These are phyloP conservation scores for Amanita pallidorosea DNA, from an alignment of 768 basidiomycete species.

Conservation along the genomic window DNA sequence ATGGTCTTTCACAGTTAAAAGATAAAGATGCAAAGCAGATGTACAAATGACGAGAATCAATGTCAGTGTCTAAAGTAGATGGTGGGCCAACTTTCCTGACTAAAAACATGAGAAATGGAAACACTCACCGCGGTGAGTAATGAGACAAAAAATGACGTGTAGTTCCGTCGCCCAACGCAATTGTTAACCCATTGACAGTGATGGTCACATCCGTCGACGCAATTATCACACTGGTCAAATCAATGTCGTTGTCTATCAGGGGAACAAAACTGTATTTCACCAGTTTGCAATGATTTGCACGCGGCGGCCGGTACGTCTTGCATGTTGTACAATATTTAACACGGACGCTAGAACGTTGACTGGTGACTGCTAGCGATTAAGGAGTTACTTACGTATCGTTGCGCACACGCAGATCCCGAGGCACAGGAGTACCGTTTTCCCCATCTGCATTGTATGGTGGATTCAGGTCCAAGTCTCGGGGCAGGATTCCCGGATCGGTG, in stretches of 20 bases:
- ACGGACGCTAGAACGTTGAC: constrained; percentile 46
- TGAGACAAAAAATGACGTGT: constrained; percentile 84
- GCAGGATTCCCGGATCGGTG: constrained; percentile 81
- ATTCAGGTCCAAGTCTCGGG: constrained; percentile 76
- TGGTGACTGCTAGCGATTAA: constrained; percentile 1
- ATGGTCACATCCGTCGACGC: constrained; percentile 92
- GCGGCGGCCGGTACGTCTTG: constrained; percentile 83
- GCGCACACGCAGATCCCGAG: constrained; percentile 74
- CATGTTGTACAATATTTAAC: constrained; percentile 95
- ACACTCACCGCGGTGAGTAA: constrained; percentile 63
- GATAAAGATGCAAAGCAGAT: constrained; percentile 70
- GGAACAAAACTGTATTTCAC: constrained; percentile 28
- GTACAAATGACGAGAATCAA: constrained; percentile 72
- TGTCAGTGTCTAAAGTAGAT: constrained; percentile 49
- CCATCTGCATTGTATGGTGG: constrained; percentile 72
- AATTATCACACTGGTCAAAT: constrained; percentile 77
- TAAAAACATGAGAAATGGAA: constrained; percentile 3
- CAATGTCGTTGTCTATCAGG: not conserved
- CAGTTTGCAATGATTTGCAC: constrained; percentile 94
- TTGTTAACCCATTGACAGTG: constrained; percentile 92
- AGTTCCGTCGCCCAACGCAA: constrained; percentile 91
- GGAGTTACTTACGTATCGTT: constrained; percentile 44
- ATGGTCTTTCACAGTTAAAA: constrained; percentile 44
- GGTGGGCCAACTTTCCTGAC: not conserved
- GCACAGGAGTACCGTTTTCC: constrained; percentile 52